Evolutionary conservation across 2,329 filamentous ascomycete species (phyloP), one percentile per base, ranked within the genome.

Genomic region (Fusarium floridanum): DNA sequence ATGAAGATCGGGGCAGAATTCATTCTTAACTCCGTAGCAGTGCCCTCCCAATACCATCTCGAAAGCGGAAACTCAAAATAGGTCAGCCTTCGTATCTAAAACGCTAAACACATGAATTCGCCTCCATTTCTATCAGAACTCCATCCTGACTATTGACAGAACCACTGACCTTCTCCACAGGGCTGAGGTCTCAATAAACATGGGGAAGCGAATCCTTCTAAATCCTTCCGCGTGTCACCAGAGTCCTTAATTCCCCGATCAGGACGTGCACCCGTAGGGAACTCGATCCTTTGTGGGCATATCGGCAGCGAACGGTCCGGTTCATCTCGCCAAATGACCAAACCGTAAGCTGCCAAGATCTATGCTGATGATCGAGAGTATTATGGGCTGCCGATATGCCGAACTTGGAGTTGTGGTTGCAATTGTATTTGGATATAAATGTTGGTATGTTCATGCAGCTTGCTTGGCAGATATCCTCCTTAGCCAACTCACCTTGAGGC

Each of bases 341-440:
- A 34, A 12, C 14, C 20, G 53, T 56, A 56, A 56, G 53, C 53
- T 56, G 29, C 53, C 53, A 56, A 56, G 53, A 20, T 56, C 53
- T 36, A 20, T 34, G 20, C 53, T 14, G 7, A 10, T n/a, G 11
- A 20, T 34, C 3, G 20, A 32, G 2, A 16, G 11, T 4, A 17
- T 36, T 20, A 22, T 36, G 17, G 7, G 7, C 53, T 56, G n/a
- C 53, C 53, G 53, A 36, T 20, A 34, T 56, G 24, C 24, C 24
- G 29, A 45, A 2, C 32, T 2, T 56, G 27, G 20, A 20, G 53
- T 20, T 36, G 53, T 14, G 8, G 29, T 34, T 32, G 6, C 1
- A 5, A 1, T 20, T 14, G 6, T 34, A 14, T 56, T 34, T 14
- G 6, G 14, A 20, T 56, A 56, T 56, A 56, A 20, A 9, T 36